A percentile compares a stretch with the other conserved stretches of the same genome.
Evolutionary conservation across 169 alveolate genomes (phyloP).

Genomic region (Amoebophrya sp.): DNA sequence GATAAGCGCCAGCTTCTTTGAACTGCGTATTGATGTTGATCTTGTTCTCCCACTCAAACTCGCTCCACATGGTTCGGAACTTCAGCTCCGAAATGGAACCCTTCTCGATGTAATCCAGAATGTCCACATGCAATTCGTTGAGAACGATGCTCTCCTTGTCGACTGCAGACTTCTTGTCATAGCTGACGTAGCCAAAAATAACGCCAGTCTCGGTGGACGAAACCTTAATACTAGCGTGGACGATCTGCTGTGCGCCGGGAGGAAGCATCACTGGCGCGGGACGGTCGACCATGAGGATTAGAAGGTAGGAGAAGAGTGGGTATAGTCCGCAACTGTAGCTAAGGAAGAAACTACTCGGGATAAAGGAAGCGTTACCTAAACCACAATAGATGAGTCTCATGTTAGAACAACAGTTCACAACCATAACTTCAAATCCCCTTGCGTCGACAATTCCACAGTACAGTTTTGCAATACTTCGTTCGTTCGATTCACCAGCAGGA

Average conservation of each 20-base stretch:
- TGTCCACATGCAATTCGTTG: conserved; percentile 73
- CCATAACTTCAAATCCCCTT: conserved; percentile 59
- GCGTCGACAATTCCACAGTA: conserved; percentile 68
- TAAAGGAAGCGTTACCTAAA: too few species aligned
- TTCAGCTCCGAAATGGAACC: conserved; percentile 64
- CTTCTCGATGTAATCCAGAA: conserved; percentile 70
- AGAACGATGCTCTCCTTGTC: conserved; percentile 59
- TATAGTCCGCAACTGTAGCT: too few species aligned
- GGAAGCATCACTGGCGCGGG: background rate
- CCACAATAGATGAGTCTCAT: too few species aligned
- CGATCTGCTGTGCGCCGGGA: conserved; percentile 36
- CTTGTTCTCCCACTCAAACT: conserved; percentile 88
- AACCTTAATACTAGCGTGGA: conserved; percentile 49
- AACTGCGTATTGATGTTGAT: conserved; percentile 57
- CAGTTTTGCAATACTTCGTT: conserved; percentile 72
- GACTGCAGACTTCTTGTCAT: conserved; percentile 60
- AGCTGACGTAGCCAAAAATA: conserved; percentile 85
- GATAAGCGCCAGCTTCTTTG: conserved; percentile 40
- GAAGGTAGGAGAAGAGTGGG: too few species aligned
- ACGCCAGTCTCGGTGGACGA: conserved; percentile 78
- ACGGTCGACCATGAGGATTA: conserved; percentile 23
- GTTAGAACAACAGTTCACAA: too few species aligned
- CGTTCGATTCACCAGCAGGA: conserved; percentile 68
- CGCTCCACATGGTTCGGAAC: conserved; percentile 82
- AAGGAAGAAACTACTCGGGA: too few species aligned